Evolutionary conservation across 495 filamentous ascomycete species (phyloP), one percentile per base, ranked within the genome.

Genomic region (Neurospora sp.): DNA sequence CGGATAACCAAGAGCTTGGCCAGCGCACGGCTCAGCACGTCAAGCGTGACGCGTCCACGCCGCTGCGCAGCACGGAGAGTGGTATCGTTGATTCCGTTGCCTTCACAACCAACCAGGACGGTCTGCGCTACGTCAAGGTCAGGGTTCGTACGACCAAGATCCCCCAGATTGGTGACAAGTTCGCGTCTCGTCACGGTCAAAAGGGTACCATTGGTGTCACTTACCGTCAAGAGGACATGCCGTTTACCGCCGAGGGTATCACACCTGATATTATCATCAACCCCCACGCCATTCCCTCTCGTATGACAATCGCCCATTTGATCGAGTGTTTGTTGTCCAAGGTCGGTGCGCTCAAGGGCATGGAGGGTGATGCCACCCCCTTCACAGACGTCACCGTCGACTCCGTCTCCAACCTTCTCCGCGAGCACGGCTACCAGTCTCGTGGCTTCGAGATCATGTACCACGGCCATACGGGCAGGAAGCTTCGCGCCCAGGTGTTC

Each of bases 221-320:
- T 1, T 98, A 93, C 82, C 89, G 94, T 14, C 93, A 96, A 76
- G 96, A 98, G 82, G 96, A 99, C 78, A 99, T 99, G 96, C 96
- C 96, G 0, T 99, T 98, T 83, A 96, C 94, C 6, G 85, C 89
- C 54, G 93, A 98, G 82, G 96, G 96, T 75, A 88, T 98, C 70
- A 91, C 91, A 2, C 96, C 96, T 2, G 96, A 99, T 81, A 85
- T 99, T 71, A 98, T 99, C 82, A 98, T 99, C 88, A 99, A 99
- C 79, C 96, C 96, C 0, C 96, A 99, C 88, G 96, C 96, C 82
- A 98, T 99, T 88, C 96, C 96, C 1, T 99, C 96, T 16, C 96
- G 96, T 87, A 99, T 99, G 96, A 99, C 96, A 0, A 98, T 98
- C 87, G 96, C 96, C 73, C 96, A 99, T 87, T 93, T 99, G 88